Percentiles rank a stretch among this genome's conserved stretches.
These are phyloP conservation scores for Cajanus cajan DNA, from an alignment of 306 rosid species.

Conservation along the genomic window DNA sequence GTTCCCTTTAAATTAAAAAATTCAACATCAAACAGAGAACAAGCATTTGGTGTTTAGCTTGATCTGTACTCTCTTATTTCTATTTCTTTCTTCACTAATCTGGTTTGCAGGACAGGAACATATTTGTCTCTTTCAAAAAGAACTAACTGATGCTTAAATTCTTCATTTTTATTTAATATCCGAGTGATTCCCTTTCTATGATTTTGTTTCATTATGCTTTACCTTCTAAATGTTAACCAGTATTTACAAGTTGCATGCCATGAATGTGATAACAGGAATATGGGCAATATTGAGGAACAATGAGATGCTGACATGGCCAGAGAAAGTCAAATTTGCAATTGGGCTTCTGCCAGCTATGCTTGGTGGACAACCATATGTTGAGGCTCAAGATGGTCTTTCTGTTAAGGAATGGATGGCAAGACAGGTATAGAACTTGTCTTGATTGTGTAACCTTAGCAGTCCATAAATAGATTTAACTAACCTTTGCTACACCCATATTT, in stretches of 20 bases:
- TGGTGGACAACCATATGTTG: constrained; percentile 94
- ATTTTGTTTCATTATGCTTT: constrained; percentile 9
- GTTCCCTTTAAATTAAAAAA: no score
- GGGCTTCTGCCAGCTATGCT: constrained; percentile 96
- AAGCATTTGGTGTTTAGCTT: not conserved
- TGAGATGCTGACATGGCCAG: constrained; percentile 98
- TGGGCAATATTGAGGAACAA: constrained; percentile 95
- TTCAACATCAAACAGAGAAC: constrained; percentile 4
- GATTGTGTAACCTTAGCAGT: not conserved
- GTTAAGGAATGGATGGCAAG: constrained; percentile 95
- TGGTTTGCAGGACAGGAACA: constrained; percentile 17
- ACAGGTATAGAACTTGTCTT: constrained; percentile 53
- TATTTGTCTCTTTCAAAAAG: constrained; percentile 3
- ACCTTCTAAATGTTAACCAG: not conserved
- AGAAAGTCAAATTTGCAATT: constrained; percentile 91
- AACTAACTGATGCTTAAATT: not conserved
- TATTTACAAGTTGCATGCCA: constrained; percentile 19
- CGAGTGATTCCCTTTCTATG: not conserved
- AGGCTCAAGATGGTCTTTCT: constrained; percentile 85
- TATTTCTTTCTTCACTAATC: not conserved
- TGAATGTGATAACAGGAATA: constrained; percentile 60
- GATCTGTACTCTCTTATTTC: not conserved
- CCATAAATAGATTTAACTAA: constrained; percentile 9
- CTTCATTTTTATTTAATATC: not conserved
- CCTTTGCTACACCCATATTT: not conserved